Conservation (phyloP, 2,329 filamentous ascomycete genomes). For the Aspergillus sp. region DNA sequence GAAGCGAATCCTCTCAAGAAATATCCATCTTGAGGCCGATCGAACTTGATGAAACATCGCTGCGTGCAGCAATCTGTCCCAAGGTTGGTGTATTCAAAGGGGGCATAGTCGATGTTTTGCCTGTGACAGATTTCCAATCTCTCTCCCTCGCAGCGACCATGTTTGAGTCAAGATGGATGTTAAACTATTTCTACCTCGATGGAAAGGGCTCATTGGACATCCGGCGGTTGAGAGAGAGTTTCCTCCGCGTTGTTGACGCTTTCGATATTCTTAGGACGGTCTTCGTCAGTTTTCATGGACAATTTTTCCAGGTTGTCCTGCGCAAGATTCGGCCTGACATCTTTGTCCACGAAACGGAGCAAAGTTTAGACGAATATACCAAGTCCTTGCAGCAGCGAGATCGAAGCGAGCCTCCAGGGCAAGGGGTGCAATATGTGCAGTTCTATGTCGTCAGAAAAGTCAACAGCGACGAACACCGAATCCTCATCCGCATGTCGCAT, state of each 20-base stretch:
- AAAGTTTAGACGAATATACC: conserved; percentile 52
- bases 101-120: conserved; percentile 57
- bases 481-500: conserved; percentile 63
- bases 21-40: conserved; percentile 26
- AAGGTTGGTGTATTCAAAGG: conserved; percentile 53
- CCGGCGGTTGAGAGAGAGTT: conserved; percentile 46
- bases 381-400: conserved; percentile 57
- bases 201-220: conserved; percentile 46
- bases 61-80: conserved; percentile 42
- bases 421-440: conserved; percentile 61
- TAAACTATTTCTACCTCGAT: conserved; percentile 60
- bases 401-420: conserved; percentile 55
- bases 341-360: conserved; percentile 54
- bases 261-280: conserved; percentile 68
- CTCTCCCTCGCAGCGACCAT: conserved; percentile 37
- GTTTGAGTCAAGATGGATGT: conserved; percentile 42
- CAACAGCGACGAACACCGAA: conserved; percentile 47
- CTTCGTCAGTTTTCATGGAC: conserved; percentile 55
- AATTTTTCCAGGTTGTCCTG: conserved; percentile 59
- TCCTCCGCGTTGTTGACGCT: conserved; percentile 53
- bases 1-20: conserved; percentile 13
- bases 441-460: conserved; percentile 55
- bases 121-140: conserved; percentile 52
- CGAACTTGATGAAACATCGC: conserved; percentile 36
- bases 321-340: conserved; percentile 54